phyloP scores from a whole-genome alignment of 2,329 filamentous ascomycete species.

The Chalara sp. region DNA sequence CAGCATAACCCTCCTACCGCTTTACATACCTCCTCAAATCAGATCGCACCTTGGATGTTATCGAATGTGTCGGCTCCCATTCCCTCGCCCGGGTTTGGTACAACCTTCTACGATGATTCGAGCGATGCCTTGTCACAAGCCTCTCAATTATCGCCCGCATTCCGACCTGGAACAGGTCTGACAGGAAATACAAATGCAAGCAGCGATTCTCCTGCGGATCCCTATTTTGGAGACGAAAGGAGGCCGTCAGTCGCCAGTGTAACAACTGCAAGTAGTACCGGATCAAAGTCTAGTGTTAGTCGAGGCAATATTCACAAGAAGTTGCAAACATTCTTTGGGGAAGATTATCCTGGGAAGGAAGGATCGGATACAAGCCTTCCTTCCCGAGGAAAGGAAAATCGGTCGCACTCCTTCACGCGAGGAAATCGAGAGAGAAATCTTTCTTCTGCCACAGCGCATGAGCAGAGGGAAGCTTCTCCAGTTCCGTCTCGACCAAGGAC shows the following conservation, averaged over 20 bases:
- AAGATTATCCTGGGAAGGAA: conserved; percentile 71
- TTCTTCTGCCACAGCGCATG: conserved; percentile 66
- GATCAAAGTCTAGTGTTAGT: conserved; percentile 67
- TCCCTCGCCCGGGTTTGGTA: conserved; percentile 31
- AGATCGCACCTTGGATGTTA: conserved; percentile 52
- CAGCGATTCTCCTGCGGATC: conserved; percentile 50
- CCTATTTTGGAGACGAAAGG: conserved; percentile 63
- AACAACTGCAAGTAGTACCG: conserved; percentile 78
- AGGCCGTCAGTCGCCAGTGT: conserved; percentile 85
- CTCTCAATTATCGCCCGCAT: conserved; percentile 65
- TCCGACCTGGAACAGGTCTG: conserved; percentile 44
- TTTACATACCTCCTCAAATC: conserved; percentile 34
- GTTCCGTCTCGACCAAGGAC: conserved; percentile 72
- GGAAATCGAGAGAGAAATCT: conserved; percentile 69
- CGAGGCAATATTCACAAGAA: conserved; percentile 69
- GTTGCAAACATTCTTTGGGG: conserved; percentile 86
- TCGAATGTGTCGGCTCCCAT: conserved; percentile 22
- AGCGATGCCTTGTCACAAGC: conserved; percentile 62
- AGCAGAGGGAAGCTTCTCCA: conserved; percentile 61
- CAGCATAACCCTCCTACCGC: conserved; percentile 52
- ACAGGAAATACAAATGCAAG: conserved; percentile 41
- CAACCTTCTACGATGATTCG: conserved; percentile 67
- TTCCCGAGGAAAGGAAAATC: conserved; percentile 46
- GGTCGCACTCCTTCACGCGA: conserved; percentile 53
- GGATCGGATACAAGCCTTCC: conserved; percentile 66